These are phyloP conservation scores for Chytriomyces sp. DNA, from an alignment of 192 early-diverging fungal genomes.

Conservation along the genomic window DNA sequence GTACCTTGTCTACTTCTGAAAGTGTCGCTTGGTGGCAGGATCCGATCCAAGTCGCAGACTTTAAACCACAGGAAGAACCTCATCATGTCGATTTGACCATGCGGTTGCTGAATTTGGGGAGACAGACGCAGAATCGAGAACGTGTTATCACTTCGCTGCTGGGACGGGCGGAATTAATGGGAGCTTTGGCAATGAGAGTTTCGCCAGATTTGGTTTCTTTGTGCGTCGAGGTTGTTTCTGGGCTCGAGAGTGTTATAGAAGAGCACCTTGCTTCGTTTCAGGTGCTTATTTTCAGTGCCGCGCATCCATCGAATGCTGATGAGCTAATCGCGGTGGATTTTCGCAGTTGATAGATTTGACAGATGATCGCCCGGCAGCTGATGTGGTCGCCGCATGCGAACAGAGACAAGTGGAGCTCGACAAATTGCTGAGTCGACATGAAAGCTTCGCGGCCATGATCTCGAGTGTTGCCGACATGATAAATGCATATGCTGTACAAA, in stretches of 20 bases:
- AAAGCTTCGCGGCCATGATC: constrained; percentile 2
- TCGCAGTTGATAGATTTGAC: background rate
- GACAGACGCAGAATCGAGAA: background rate
- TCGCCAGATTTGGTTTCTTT: background rate
- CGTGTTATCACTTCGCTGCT: background rate
- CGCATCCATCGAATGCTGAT: too few relatives aligned
- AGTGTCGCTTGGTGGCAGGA: background rate
- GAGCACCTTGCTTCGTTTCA: background rate
- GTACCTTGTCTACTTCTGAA: too few relatives aligned
- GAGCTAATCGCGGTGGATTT: background rate
- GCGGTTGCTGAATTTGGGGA: background rate
- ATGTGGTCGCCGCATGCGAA: background rate
- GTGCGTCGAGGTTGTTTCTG: background rate
- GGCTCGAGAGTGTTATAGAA: background rate
- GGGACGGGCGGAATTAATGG: background rate
- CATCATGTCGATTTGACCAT: background rate
- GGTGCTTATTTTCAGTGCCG: background rate
- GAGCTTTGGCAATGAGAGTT: background rate
- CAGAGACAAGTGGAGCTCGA: background rate
- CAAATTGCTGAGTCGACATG: constrained; percentile 9
- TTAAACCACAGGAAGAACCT: background rate
- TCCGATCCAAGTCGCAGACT: background rate
- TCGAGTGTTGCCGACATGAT: background rate
- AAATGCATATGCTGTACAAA: background rate
- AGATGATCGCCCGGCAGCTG: too few relatives aligned